Base-by-base conservation (phyloP, 495 filamentous ascomycete species). In the Bryoglossum gracile region DNA sequence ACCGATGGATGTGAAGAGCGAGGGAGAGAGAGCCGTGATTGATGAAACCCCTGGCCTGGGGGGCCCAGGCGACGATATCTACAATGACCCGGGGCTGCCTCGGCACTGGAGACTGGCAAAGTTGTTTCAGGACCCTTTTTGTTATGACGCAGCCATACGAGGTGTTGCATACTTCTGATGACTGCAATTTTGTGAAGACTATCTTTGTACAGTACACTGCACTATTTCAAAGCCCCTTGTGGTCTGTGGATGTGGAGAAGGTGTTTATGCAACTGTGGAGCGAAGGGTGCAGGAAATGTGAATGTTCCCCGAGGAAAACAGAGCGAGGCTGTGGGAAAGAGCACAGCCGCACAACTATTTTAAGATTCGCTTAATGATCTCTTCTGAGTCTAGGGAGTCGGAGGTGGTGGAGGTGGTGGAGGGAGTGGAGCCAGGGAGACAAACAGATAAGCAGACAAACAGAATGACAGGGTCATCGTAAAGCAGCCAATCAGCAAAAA, bases 111-210 rank as follows among this genome's bases (percentile, higher is more conserved):
- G n/a, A n/a, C n/a, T n/a, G n/a, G n/a, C n/a, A n/a, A n/a, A n/a
- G n/a, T n/a, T n/a, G n/a, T 30, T 6, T 9, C 24, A 10, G 14
- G 26, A 18, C 36, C 23, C 38, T 14, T 24, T 32, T 33, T 28
- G 36, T 38, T 25, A 46, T 49, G 45, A 54, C 40, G 45, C 50
- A 42, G 8, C 5, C 48, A 42, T 47, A 34, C n/a, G n/a, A n/a
- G n/a, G n/a, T n/a, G 22, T 25, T 46, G 17, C 43, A 42, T 41
- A 17, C 33, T 35, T 17, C 13, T 30, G 40, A 44, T 51, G 48
- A 51, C 41, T 43, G 41, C 48, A 39, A 37, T 25, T 25, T 17
- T 17, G 21, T 24, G 32, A 16, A 21, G 21, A n/a, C n/a, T n/a
- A n/a, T n/a, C n/a, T n/a, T n/a, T n/a, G n/a, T n/a, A n/a, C n/a